phyloP scores from a whole-genome alignment of 441 rosid genomes.

The Arabidopsis hybrid region DNA sequence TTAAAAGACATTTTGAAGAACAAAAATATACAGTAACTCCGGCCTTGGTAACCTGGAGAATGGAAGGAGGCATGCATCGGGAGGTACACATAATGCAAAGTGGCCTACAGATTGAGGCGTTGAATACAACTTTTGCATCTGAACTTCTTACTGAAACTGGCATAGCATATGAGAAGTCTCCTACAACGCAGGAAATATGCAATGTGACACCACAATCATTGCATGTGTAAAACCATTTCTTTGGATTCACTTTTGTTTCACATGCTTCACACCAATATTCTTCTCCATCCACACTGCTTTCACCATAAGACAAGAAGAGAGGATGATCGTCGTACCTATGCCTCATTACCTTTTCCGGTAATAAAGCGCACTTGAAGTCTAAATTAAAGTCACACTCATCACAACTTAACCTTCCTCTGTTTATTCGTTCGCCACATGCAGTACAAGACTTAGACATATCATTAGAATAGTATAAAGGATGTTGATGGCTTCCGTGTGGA shows the following conservation, averaged over 20 bases:
- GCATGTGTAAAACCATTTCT: constrained; percentile 15
- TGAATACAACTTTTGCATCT: background rate
- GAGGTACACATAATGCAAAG: background rate
- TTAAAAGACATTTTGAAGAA: background rate
- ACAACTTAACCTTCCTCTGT: background rate
- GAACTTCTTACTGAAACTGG: background rate
- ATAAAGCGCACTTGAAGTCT: background rate
- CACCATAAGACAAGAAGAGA: constrained; percentile 26
- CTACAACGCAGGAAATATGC: constrained; percentile 30
- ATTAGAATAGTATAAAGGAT: background rate
- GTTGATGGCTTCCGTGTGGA: constrained; percentile 8
- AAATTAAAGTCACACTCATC: constrained; percentile 13
- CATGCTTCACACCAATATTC: constrained; percentile 43
- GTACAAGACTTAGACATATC: background rate
- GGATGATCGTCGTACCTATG: constrained; percentile 32
- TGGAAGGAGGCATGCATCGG: constrained; percentile 7
- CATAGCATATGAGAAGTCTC: constrained; percentile 7
- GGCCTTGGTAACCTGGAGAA: background rate
- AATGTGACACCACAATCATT: background rate
- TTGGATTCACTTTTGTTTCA: constrained; percentile 23
- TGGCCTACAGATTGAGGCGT: constrained; percentile 1
- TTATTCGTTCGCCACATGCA: background rate
- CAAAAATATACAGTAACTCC: background rate
- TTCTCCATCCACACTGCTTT: background rate
- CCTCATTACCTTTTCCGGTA: background rate